These are phyloP conservation scores for Picea abies DNA, from an alignment of 83 land plant species.

Conservation along the genomic window DNA sequence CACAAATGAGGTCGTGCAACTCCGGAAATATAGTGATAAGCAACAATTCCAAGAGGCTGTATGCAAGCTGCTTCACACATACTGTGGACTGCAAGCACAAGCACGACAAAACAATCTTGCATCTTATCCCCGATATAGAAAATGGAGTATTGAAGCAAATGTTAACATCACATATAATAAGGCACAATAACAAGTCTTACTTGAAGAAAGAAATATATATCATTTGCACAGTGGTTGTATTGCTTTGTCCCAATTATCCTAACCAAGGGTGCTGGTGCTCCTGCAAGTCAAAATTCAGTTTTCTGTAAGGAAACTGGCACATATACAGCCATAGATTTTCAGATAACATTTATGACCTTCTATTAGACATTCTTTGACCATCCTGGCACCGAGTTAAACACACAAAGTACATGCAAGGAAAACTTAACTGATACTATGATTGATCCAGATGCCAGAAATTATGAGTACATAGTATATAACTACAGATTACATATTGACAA, in stretches of 20 bases:
- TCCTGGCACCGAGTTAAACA: neutral
- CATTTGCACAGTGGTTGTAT: conserved; percentile 68
- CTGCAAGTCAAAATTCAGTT: conserved; percentile 27
- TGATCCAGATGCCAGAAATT: too few relatives aligned
- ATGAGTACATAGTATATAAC: too few relatives aligned
- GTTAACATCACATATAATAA: neutral
- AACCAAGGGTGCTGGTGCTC: conserved; percentile 72
- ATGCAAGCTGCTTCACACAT: conserved; percentile 77
- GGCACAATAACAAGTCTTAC: conserved; percentile 26
- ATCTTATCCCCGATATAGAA: neutral
- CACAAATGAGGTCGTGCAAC: conserved; percentile 45
- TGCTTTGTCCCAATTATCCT: conserved; percentile 72
- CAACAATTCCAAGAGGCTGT: conserved; percentile 51
- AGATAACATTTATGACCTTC: neutral
- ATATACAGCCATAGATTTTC: neutral
- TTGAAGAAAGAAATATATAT: conserved; percentile 76
- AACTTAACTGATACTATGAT: too few relatives aligned
- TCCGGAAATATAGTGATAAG: conserved; percentile 70
- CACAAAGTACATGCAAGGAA: too few relatives aligned
- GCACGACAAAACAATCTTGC: neutral
- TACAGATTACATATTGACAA: too few relatives aligned
- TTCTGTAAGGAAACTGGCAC: neutral
- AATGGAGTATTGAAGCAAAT: conserved; percentile 2
- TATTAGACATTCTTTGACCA: neutral
- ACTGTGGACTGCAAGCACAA: conserved; percentile 59